A percentile compares a stretch with the other conserved stretches of the same genome.
phyloP scores from a whole-genome alignment of 2,329 filamentous ascomycete genomes.

The Beauveria varroae region DNA sequence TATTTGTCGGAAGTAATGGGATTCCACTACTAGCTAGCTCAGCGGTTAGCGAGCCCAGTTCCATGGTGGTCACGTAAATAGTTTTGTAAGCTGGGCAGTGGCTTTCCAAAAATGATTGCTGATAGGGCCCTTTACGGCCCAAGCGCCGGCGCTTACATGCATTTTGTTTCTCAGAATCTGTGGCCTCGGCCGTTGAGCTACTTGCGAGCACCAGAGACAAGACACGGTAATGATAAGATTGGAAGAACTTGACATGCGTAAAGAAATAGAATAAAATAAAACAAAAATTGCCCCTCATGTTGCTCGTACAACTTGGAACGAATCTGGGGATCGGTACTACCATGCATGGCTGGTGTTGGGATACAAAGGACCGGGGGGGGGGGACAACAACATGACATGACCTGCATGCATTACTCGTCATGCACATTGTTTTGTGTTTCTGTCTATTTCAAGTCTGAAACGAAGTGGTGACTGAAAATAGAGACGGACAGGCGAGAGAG shows the following conservation, averaged over 20 bases:
- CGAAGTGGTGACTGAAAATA: background rate
- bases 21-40: background rate
- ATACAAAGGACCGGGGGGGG: no score
- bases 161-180: background rate
- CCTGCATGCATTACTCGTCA: background rate
- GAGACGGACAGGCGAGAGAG: background rate
- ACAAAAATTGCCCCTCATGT: no score
- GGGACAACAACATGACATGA: no score
- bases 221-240: no score
- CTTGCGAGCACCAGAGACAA: background rate
- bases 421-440: background rate
- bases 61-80: background rate
- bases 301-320: no score
- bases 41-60: background rate
- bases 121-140: background rate
- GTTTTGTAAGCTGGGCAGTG: background rate
- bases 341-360: no score
- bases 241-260: no score
- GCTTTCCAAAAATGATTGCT: background rate
- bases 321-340: no score
- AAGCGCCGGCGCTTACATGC: slow-evolving; percentile 3
- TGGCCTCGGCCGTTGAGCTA: no score
- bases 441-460: background rate
- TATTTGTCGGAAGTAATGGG: background rate
- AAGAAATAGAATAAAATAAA: no score